A percentile compares a stretch with the other conserved stretches of the same genome.
These are phyloP conservation scores for Ceratopteris richardii DNA, from an alignment of 75 land plant genomes.

Conservation along the genomic window DNA sequence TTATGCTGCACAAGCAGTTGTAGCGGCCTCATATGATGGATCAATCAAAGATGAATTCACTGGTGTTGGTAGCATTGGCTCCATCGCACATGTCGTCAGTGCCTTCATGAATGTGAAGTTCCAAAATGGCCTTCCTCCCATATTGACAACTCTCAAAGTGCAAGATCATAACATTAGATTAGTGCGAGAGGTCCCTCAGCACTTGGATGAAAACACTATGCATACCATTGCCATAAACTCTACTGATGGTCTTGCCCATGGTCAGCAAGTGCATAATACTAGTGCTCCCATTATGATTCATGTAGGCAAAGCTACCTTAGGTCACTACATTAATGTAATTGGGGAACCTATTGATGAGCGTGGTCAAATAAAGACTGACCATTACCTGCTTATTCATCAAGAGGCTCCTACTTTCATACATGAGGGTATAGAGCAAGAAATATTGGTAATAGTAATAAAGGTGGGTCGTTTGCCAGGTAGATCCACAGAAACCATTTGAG, in stretches of 20 bases:
- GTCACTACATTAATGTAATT: constrained; percentile 88
- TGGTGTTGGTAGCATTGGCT: constrained; percentile 65
- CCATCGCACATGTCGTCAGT: constrained; percentile 79
- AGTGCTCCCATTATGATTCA: constrained; percentile 60
- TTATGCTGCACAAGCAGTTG: constrained; percentile 3
- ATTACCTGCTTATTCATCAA: no score
- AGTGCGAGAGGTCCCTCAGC: constrained; percentile 49
- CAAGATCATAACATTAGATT: constrained; percentile 20
- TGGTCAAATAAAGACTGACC: no score
- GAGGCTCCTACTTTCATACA: constrained; percentile 94
- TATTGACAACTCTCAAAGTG: constrained; percentile 40
- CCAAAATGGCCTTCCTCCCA: constrained; percentile 35
- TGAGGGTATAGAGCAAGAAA: constrained; percentile 77
- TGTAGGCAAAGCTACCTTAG: constrained; percentile 84
- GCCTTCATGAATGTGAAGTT: constrained; percentile 90
- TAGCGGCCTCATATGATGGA: constrained; percentile 1
- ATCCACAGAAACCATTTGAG: no score
- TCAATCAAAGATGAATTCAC: constrained; percentile 84
- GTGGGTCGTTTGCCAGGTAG: constrained; percentile 82
- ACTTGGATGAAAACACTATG: constrained; percentile 41
- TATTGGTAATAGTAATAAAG: constrained; percentile 95
- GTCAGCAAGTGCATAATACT: constrained; percentile 40
- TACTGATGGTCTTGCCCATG: constrained; percentile 49
- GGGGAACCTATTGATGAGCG: no score
- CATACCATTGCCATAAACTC: constrained; percentile 47